phyloP scores from a whole-genome alignment of 208 protist genomes.

The Acanthamoeba triangularis region DNA sequence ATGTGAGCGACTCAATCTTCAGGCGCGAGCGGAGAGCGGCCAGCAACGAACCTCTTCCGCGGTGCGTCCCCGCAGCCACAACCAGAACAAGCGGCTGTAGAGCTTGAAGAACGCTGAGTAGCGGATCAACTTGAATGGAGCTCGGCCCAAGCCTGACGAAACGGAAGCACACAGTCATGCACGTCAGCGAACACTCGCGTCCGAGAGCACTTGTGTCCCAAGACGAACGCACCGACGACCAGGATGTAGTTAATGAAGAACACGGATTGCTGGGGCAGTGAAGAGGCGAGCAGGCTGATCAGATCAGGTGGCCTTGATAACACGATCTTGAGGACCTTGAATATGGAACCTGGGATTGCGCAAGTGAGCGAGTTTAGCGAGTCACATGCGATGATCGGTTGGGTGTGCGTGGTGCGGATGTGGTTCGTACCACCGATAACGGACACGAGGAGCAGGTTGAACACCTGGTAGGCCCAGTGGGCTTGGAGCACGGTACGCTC shows the following conservation, averaged over 20 bases:
- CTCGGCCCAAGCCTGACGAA: conserved; percentile 18
- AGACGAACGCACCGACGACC: conserved; percentile 3
- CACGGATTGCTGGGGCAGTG: conserved; percentile 55
- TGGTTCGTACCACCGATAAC: background rate
- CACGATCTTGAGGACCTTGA: conserved; percentile 25
- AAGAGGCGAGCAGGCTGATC: conserved; percentile 13
- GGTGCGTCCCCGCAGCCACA: background rate
- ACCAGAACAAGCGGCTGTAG: conserved; percentile 13
- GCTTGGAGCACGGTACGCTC: background rate
- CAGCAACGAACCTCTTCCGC: background rate
- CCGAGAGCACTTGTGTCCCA: too few relatives aligned
- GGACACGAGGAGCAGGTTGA: conserved; percentile 38
- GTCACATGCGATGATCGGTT: too few relatives aligned
- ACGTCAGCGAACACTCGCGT: too few relatives aligned
- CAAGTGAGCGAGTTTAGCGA: background rate
- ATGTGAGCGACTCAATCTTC: too few relatives aligned
- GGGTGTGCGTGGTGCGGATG: background rate
- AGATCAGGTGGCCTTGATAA: background rate
- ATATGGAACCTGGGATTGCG: background rate
- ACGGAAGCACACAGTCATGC: too few relatives aligned
- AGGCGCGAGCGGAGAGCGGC: background rate
- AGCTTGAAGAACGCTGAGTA: conserved; percentile 24
- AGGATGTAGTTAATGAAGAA: conserved; percentile 76
- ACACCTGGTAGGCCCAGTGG: conserved; percentile 29
- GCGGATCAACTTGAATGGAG: conserved; percentile 44